These are phyloP conservation scores for Backusella macrospora DNA, from an alignment of 192 early-diverging fungal genomes.

Conservation along the genomic window DNA sequence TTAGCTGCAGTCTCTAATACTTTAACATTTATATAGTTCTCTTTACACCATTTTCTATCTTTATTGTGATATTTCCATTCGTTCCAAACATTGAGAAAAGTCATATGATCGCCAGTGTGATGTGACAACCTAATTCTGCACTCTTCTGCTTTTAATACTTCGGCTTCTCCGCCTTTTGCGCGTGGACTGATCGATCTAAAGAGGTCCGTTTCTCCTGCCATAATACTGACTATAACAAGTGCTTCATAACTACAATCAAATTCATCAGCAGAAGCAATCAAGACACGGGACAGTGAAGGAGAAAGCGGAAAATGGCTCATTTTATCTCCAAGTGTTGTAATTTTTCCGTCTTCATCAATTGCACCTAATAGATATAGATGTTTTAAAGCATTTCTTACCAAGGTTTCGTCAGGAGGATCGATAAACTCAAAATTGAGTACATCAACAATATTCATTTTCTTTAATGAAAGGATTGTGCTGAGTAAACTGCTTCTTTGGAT, in stretches of 20 bases:
- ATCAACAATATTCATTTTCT: slow-evolving; percentile 89
- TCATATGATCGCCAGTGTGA: slow-evolving; percentile 92
- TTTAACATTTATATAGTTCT: slow-evolving; percentile 85
- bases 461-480: slow-evolving; percentile 86
- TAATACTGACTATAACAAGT: slow-evolving; percentile 89
- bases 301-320: slow-evolving; percentile 93
- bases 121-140: slow-evolving; percentile 84
- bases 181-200: slow-evolving; percentile 88
- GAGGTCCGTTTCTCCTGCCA: slow-evolving; percentile 84
- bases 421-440: slow-evolving; percentile 93
- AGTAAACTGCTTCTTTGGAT: slow-evolving; percentile 94
- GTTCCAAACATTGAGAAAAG: slow-evolving; percentile 79
- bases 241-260: slow-evolving; percentile 85
- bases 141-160: slow-evolving; percentile 79
- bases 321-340: slow-evolving; percentile 81
- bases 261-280: slow-evolving; percentile 76
- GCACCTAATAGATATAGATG: slow-evolving; percentile 89
- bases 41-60: slow-evolving; percentile 82
- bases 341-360: slow-evolving; percentile 80
- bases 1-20: slow-evolving; percentile 80
- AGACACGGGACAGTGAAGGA: slow-evolving; percentile 87
- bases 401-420: slow-evolving; percentile 85
- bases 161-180: slow-evolving; percentile 53
- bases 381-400: slow-evolving; percentile 83
- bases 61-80: slow-evolving; percentile 76